Evolutionary conservation across 2,329 filamentous ascomycete genomes (phyloP).

Genomic region (Neonectria sp.): DNA sequence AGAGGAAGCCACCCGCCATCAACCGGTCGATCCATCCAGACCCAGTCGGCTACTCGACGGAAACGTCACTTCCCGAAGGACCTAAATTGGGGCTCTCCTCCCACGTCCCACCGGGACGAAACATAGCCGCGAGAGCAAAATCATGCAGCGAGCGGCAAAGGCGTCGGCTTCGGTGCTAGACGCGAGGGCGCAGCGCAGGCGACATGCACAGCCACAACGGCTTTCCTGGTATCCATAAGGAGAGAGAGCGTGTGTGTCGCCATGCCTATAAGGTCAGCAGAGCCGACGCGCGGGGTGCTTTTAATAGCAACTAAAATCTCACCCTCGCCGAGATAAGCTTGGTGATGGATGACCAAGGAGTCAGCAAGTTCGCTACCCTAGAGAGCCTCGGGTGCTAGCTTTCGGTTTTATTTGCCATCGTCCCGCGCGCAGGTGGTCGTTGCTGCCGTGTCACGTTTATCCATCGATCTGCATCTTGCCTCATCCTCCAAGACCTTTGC

Average conservation of each 20-base stretch:
- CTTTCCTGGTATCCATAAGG: neutral
- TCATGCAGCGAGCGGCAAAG: constrained; percentile 5
- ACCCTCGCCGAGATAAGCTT: constrained; percentile 5
- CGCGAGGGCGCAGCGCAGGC: constrained; percentile 10
- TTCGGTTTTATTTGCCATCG: constrained; percentile 9
- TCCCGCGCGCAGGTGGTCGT: constrained; percentile 7
- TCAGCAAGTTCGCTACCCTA: constrained; percentile 14
- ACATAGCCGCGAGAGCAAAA: constrained; percentile 12
- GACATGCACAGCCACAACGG: constrained; percentile 16
- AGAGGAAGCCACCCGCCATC: neutral
- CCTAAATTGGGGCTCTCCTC: neutral
- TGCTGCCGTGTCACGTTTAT: neutral
- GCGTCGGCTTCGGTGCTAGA: neutral
- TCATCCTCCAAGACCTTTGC: neutral
- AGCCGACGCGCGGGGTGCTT: constrained; percentile 2
- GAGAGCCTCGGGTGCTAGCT: neutral
- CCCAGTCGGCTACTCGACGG: constrained; percentile 6
- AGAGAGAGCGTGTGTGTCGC: no score
- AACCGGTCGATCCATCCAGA: neutral
- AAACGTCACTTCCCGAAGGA: constrained; percentile 3
- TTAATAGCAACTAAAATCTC: constrained; percentile 31
- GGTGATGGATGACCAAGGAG: neutral
- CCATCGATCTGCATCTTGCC: neutral
- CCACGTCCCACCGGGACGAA: neutral
- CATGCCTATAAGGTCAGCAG: no score